Evolutionary conservation across 495 filamentous ascomycete genomes (phyloP).

Genomic region (Lophiostoma macrostomum): DNA sequence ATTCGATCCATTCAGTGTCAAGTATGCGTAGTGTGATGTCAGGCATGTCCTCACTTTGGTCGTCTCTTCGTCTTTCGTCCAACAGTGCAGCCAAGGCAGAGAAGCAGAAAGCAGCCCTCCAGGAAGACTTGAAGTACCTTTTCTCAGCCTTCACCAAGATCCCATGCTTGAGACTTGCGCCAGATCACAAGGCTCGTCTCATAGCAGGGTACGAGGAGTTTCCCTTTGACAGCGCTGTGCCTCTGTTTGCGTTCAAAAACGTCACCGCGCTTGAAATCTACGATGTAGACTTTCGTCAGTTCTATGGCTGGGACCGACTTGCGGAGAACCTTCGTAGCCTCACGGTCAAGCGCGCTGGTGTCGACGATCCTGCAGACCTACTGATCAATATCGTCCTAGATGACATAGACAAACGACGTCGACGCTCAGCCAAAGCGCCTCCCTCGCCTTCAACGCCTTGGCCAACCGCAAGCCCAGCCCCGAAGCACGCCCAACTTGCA

Average conservation of each 20-base stretch:
- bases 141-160: constrained; percentile 99
- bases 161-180: constrained; percentile 80
- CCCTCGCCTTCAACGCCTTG: constrained; percentile 69
- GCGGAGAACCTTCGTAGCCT: constrained; percentile 88
- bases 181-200: constrained; percentile 81
- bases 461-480: constrained; percentile 59
- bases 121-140: constrained; percentile 87
- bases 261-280: constrained; percentile 87
- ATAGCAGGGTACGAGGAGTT: constrained; percentile 96
- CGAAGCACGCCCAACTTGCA: constrained; percentile 56
- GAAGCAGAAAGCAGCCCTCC: constrained; percentile 77
- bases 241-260: constrained; percentile 93
- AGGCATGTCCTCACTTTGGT: constrained; percentile 88
- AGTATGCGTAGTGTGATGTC: constrained; percentile 98
- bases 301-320: constrained; percentile 92
- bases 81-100: constrained; percentile 75
- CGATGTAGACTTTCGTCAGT: constrained; percentile 93
- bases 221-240: constrained; percentile 96
- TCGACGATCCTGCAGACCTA: constrained; percentile 88
- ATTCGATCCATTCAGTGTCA: constrained; percentile 90
- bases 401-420: constrained; percentile 87
- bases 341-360: constrained; percentile 78
- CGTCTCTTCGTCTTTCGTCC: constrained; percentile 74
- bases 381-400: constrained; percentile 90
- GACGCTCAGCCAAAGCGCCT: constrained; percentile 80